Evolutionary conservation across 139 green algal species (phyloP), one percentile per base, ranked within the genome.

Genomic region (Spirogloea muscicola): DNA sequence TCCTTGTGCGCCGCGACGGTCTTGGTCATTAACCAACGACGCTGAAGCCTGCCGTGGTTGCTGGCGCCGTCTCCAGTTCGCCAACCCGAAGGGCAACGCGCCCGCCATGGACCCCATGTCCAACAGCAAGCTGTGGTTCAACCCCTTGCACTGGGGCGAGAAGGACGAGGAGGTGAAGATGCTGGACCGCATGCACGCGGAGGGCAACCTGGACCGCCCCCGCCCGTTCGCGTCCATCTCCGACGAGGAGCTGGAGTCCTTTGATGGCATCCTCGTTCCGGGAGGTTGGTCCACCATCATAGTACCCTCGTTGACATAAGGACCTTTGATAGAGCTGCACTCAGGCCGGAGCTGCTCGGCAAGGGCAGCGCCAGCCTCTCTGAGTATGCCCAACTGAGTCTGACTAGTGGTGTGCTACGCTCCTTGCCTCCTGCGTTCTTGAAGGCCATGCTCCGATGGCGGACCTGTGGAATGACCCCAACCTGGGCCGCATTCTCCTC

Each of bases 401-500:
- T n/a, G n/a, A n/a, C n/a, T n/a, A n/a, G n/a, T n/a, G n/a, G n/a
- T n/a, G n/a, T n/a, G n/a, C n/a, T n/a, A n/a, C n/a, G n/a, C n/a
- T n/a, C n/a, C 44, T 55, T 16, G 18, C 16, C 18, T 55, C 16
- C 16, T 55, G 18, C 44, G 16, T 55, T 25, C 18, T 18, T 25
- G 16, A n/a, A 73, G 64, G 64, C 36, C 64, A 76, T 40, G 67
- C 67, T 9, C 67, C 67, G 13, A 76, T 76, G 67, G 44, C 49
- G 18, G 49, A 76, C 49, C 39, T 76, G 5, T 76, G 67, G 67
- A 68, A 76, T n/a, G 67, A 76, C 49, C n/a, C 6, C 6, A 49
- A 76, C 27, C 67, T 76, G 6, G 67, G 67, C 46, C 67, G 67
- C 49, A 76, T 76, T 39, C 67, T 76, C 27, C 10, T 76, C 13